phyloP scores from a whole-genome alignment of 2,329 filamentous ascomycete species.

The Teratosphaeria nubilosa region DNA sequence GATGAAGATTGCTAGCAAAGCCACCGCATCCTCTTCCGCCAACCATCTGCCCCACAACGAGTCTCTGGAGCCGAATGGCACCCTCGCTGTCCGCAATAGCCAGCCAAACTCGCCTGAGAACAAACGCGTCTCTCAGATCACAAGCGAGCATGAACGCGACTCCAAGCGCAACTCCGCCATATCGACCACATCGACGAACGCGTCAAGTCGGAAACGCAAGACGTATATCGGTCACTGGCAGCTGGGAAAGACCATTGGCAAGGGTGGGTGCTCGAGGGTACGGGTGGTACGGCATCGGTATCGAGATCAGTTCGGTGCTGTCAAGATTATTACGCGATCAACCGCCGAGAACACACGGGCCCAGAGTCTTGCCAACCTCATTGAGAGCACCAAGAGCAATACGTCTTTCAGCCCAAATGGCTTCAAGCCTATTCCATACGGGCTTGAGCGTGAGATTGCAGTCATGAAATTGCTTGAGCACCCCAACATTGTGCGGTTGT shows the following conservation, averaged over 20 bases:
- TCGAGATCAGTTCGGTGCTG: slow-evolving; percentile 73
- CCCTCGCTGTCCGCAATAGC: slow-evolving; percentile 30
- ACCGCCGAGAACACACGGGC: slow-evolving; percentile 72
- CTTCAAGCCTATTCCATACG: slow-evolving; percentile 50
- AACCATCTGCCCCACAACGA: slow-evolving; percentile 32
- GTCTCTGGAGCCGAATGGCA: slow-evolving; percentile 34
- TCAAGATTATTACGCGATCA: slow-evolving; percentile 85
- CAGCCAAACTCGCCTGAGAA: slow-evolving; percentile 33
- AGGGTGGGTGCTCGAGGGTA: slow-evolving; percentile 81
- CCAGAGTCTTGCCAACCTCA: slow-evolving; percentile 73
- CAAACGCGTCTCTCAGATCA: slow-evolving; percentile 44
- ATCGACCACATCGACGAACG: slow-evolving; percentile 47
- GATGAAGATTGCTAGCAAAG: slow-evolving; percentile 8
- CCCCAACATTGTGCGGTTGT: slow-evolving; percentile 84
- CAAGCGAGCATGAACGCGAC: slow-evolving; percentile 35
- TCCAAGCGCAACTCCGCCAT: slow-evolving; percentile 44
- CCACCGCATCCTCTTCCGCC: slow-evolving; percentile 8
- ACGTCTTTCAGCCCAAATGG: slow-evolving; percentile 12
- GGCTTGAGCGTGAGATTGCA: slow-evolving; percentile 87
- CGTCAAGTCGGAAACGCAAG: slow-evolving; percentile 39
- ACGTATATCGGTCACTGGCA: slow-evolving; percentile 91
- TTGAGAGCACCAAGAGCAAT: slow-evolving; percentile 53
- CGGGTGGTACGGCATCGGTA: slow-evolving; percentile 67
- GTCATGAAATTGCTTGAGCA: slow-evolving; percentile 96
- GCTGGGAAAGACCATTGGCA: slow-evolving; percentile 77